phyloP scores from a whole-genome alignment of 352 stramenopile species.

The Globisporangium echinulatum region DNA sequence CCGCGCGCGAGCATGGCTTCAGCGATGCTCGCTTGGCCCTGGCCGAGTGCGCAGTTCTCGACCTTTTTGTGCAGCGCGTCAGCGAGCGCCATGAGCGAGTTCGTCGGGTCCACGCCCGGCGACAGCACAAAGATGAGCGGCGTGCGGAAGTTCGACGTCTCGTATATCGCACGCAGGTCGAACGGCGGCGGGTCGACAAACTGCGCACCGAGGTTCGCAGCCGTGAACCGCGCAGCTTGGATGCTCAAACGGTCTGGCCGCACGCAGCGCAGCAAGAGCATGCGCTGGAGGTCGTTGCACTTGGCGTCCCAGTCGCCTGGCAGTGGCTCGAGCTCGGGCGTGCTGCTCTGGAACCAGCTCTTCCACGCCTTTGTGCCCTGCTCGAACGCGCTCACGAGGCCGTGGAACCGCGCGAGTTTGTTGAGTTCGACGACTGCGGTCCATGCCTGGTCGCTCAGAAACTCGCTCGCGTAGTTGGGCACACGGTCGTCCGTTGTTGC shows the following conservation, averaged over 20 bases:
- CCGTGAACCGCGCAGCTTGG: slow-evolving; percentile 88
- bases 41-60: slow-evolving; percentile 90
- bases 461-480: slow-evolving; percentile 84
- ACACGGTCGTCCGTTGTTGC: slow-evolving; percentile 56
- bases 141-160: slow-evolving; percentile 82
- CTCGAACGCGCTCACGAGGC: slow-evolving; percentile 88
- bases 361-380: slow-evolving; percentile 79
- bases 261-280: slow-evolving; percentile 92
- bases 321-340: slow-evolving; percentile 88
- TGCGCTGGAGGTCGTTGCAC: slow-evolving; percentile 90
- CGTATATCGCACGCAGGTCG: slow-evolving; percentile 88
- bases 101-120: slow-evolving; percentile 92
- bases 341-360: slow-evolving; percentile 75
- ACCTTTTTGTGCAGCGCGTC: slow-evolving; percentile 80
- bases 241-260: slow-evolving; percentile 90
- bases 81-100: slow-evolving; percentile 85
- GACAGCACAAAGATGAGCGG: slow-evolving; percentile 95
- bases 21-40: slow-evolving; percentile 91
- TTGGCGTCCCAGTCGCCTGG: slow-evolving; percentile 92
- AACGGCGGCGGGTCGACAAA: slow-evolving; percentile 94
- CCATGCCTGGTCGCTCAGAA: slow-evolving; percentile 82
- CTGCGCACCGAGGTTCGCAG: slow-evolving; percentile 84
- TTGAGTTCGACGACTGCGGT: slow-evolving; percentile 91
- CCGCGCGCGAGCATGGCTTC: slow-evolving; percentile 86
- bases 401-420: slow-evolving; percentile 84